Percentiles rank a stretch among this genome's conserved stretches.
phyloP scores from a whole-genome alignment of 345 rosid species.

The Hypericum androsaemum region DNA sequence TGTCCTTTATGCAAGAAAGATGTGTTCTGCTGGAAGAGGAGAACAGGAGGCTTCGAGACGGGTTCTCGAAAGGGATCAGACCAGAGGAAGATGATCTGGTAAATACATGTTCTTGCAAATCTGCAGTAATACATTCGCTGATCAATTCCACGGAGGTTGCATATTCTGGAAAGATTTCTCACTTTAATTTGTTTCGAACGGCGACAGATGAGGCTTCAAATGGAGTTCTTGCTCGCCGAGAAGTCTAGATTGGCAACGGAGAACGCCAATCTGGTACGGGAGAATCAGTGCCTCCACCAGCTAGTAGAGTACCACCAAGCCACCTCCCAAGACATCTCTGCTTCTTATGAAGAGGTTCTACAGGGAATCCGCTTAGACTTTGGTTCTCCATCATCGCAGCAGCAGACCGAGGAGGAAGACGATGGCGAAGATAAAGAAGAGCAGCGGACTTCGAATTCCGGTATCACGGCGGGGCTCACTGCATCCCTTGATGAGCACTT shows the following conservation, averaged over 20 bases:
- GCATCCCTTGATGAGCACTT: conserved; percentile 3
- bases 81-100: conserved; percentile 98
- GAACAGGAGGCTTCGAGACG: conserved; percentile 75
- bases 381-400: conserved; percentile 42
- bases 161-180: no score
- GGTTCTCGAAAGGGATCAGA: conserved; percentile 51
- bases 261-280: conserved; percentile 65
- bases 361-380: conserved; percentile 71
- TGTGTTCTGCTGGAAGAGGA: conserved; percentile 73
- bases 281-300: conserved; percentile 82
- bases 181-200: no score
- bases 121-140: no score
- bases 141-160: no score
- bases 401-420: not conserved
- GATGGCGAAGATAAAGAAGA: not conserved
- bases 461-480: not conserved
- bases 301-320: conserved; percentile 80
- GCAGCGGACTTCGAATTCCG: not conserved
- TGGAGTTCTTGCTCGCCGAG: conserved; percentile 83
- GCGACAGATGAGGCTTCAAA: conserved; percentile 83
- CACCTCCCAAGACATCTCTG: conserved; percentile 70
- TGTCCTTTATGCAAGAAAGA: conserved; percentile 69
- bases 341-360: conserved; percentile 53
- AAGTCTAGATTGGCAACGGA: conserved; percentile 83
- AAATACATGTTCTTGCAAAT: not conserved